Evolutionary conservation across 441 rosid species (phyloP), one percentile per base, ranked within the genome.

Genomic region (Croton laevigatus): DNA sequence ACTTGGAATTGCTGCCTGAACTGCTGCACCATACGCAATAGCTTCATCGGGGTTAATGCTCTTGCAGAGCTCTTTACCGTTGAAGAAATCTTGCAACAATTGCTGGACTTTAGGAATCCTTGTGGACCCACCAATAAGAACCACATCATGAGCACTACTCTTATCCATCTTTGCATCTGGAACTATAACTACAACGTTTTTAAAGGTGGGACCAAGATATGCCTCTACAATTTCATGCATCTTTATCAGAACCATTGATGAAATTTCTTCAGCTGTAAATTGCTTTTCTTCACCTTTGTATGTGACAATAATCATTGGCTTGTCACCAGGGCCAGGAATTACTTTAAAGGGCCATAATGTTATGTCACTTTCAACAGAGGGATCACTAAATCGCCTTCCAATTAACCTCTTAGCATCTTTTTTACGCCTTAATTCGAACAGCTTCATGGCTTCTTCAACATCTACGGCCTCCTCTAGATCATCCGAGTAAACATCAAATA

Each of bases 371-470:
- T 87, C 89, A 3, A 88, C 96, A 0, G 90, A 79, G 0, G 85
- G 10, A 52, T 90, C 96, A 34, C 75, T 81, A 79, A 54, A 84
- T 69, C 93, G 69, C 74, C 93, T 82, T 58, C 96, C 96, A 48
- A 90, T 87, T 87, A 90, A 82, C 36, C 93, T 84, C 88, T 90
- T 90, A 0, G 96, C 96, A 84, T 90, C 93, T 90, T n/a, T n/a
- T n/a, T n/a, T n/a, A n/a, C n/a, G n/a, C n/a, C n/a, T n/a, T n/a
- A n/a, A n/a, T n/a, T n/a, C n/a, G n/a, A n/a, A n/a, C n/a, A n/a
- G n/a, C n/a, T n/a, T n/a, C n/a, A n/a, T n/a, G n/a, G n/a, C n/a
- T n/a, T n/a, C n/a, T n/a, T n/a, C n/a, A n/a, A n/a, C n/a, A n/a
- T n/a, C n/a, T n/a, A n/a, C n/a, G n/a, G n/a, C n/a, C n/a, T n/a